Evolutionary conservation across 495 filamentous ascomycete genomes (phyloP).

Genomic region (Xylaria longipes): DNA sequence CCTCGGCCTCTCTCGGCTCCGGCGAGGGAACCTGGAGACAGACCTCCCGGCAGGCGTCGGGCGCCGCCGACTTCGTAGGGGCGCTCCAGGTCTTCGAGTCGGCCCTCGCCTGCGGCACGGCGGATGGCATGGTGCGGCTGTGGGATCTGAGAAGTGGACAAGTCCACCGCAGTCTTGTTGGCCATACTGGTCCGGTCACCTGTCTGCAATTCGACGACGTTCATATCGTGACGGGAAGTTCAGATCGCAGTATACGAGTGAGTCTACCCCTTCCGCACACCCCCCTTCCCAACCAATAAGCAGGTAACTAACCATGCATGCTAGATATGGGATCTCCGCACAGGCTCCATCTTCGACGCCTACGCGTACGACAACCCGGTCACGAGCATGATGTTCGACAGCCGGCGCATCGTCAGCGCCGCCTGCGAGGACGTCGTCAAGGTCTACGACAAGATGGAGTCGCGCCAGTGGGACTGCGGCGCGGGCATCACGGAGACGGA

Average conservation of each 20-base stretch:
- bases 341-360: slow-evolving; percentile 92
- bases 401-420: slow-evolving; percentile 86
- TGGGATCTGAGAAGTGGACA: slow-evolving; percentile 98
- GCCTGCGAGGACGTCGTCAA: slow-evolving; percentile 93
- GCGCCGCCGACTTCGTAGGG: slow-evolving; percentile 89
- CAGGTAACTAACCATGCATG: neutral
- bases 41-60: slow-evolving; percentile 61
- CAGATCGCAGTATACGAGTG: slow-evolving; percentile 93
- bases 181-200: slow-evolving; percentile 94
- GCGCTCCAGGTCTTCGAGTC: slow-evolving; percentile 96
- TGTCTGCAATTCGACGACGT: slow-evolving; percentile 96
- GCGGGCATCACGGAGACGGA: slow-evolving; percentile 73
- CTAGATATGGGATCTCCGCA: slow-evolving; percentile 98
- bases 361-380: slow-evolving; percentile 94
- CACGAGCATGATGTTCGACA: slow-evolving; percentile 98
- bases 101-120: slow-evolving; percentile 95
- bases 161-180: slow-evolving; percentile 93
- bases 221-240: slow-evolving; percentile 91
- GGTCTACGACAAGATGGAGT: slow-evolving; percentile 97
- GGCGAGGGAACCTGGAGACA: slow-evolving; percentile 62
- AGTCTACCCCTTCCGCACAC: slow-evolving; percentile 42
- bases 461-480: slow-evolving; percentile 96
- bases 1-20: slow-evolving; percentile 67
- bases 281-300: neutral
- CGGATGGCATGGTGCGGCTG: slow-evolving; percentile 95